Percentiles rank a stretch among this genome's conserved stretches.
These are phyloP conservation scores for Logfia minima DNA, from an alignment of 129 eudicot genomes.

Conservation along the genomic window DNA sequence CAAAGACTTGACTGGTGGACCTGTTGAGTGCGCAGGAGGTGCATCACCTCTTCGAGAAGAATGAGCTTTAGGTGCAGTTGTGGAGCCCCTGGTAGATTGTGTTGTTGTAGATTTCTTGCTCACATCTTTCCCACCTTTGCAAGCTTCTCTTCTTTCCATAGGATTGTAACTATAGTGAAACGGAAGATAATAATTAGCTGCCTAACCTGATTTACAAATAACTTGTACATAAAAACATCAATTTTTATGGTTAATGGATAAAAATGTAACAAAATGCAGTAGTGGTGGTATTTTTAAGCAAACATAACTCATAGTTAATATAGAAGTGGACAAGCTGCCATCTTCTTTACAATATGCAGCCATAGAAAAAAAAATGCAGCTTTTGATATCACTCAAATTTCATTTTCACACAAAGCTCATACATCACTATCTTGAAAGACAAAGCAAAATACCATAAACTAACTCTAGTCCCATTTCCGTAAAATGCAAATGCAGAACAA, in stretches of 20 bases:
- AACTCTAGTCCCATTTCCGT: background rate
- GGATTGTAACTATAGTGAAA: slow-evolving; percentile 66
- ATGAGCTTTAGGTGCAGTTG: slow-evolving; percentile 52
- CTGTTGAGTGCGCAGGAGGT: slow-evolving; percentile 46
- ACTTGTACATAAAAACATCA: background rate
- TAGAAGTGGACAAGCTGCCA: slow-evolving; percentile 7
- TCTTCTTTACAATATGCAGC: background rate
- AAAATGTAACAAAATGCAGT: background rate
- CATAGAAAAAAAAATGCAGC: background rate
- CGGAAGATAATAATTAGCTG: slow-evolving; percentile 8
- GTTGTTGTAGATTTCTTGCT: slow-evolving; percentile 62
- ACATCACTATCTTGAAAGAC: background rate
- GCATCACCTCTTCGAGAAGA: slow-evolving; percentile 56
- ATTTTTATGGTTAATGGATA: background rate
- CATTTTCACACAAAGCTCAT: background rate
- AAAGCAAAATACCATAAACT: background rate
- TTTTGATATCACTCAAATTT: background rate
- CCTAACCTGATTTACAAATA: background rate
- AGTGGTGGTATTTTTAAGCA: background rate
- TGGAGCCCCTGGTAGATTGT: slow-evolving; percentile 53
- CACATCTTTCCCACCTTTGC: slow-evolving; percentile 76
- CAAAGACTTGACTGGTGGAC: slow-evolving; percentile 56
- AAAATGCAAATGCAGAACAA: background rate
- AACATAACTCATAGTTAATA: background rate
- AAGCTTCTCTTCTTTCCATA: slow-evolving; percentile 76